These are phyloP conservation scores for Macrolepiota albuminosa DNA, from an alignment of 768 basidiomycete species.

Conservation along the genomic window DNA sequence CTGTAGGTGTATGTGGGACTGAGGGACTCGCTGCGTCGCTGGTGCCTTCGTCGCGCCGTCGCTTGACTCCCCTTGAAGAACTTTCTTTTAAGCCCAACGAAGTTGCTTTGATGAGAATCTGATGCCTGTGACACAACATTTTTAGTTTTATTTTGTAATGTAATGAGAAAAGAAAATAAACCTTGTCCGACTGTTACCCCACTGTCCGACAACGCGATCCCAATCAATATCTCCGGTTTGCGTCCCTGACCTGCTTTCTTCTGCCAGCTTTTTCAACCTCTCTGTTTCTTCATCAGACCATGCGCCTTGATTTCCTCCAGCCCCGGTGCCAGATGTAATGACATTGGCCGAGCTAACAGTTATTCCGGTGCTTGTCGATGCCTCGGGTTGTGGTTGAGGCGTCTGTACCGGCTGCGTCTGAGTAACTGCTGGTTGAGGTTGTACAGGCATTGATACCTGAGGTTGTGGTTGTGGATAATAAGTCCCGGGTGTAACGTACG, in stretches of 20 bases:
- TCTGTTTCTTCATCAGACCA: constrained; percentile 81
- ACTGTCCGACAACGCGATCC: constrained; percentile 73
- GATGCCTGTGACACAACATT: constrained; percentile 47
- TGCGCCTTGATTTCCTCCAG: constrained; percentile 54
- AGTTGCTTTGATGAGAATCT: constrained; percentile 80
- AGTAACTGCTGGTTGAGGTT: not conserved
- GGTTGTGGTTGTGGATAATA: constrained; percentile 22
- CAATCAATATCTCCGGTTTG: constrained; percentile 66
- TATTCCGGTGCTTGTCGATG: constrained; percentile 18
- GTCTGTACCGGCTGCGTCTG: constrained; percentile 14
- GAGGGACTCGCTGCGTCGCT: constrained; percentile 28
- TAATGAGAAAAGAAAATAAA: constrained; percentile 22
- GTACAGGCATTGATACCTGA: constrained; percentile 11
- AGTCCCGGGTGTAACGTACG: constrained; percentile 18
- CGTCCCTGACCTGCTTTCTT: constrained; percentile 50
- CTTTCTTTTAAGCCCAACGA: constrained; percentile 75
- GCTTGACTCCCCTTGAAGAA: constrained; percentile 41
- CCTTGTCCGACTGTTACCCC: constrained; percentile 74
- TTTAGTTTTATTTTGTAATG: not conserved
- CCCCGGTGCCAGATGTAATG: constrained; percentile 24
- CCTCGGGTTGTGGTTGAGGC: constrained; percentile 14
- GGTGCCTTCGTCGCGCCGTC: constrained; percentile 39
- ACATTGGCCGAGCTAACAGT: constrained; percentile 18
- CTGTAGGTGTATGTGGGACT: constrained; percentile 26
- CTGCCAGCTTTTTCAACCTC: constrained; percentile 60